Percentiles rank a stretch among this genome's conserved stretches.
phyloP scores from a whole-genome alignment of 371 early-diverging fungal species.

The Nematocida sp. region DNA sequence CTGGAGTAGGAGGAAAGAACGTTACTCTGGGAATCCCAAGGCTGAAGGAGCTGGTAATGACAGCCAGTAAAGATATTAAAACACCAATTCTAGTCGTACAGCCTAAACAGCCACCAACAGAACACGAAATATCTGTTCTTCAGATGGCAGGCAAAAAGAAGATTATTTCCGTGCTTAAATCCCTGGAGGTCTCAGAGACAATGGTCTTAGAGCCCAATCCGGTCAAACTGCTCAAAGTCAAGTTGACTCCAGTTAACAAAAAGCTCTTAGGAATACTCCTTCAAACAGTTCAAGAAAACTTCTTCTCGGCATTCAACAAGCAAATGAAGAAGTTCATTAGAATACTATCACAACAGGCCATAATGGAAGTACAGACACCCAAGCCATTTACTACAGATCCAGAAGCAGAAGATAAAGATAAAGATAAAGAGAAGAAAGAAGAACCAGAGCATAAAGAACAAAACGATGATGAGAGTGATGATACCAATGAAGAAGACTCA shows the following conservation, averaged over 20 bases:
- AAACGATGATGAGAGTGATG: background rate
- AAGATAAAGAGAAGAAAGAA: constrained; percentile 61
- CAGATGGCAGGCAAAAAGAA: background rate
- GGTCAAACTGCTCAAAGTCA: constrained; percentile 40
- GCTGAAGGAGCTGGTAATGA: constrained; percentile 97
- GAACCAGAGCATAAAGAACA: background rate
- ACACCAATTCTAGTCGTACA: constrained; percentile 86
- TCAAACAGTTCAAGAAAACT: constrained; percentile 35
- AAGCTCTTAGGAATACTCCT: constrained; percentile 19
- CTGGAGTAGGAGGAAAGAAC: constrained; percentile 97
- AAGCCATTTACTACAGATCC: constrained; percentile 63
- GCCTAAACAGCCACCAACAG: constrained; percentile 63
- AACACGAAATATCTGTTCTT: background rate
- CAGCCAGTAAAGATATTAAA: constrained; percentile 81
- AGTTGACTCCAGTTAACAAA: constrained; percentile 15
- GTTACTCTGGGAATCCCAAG: constrained; percentile 98
- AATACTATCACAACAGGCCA: constrained; percentile 26
- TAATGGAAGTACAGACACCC: constrained; percentile 14
- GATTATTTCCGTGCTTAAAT: background rate
- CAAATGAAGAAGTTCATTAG: constrained; percentile 47
- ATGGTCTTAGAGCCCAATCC: constrained; percentile 37
- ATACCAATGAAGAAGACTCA: background rate
- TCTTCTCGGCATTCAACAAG: constrained; percentile 51
- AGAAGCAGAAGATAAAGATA: constrained; percentile 54
- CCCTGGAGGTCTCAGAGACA: constrained; percentile 16